Evolutionary conservation across 768 basidiomycete species (phyloP), one percentile per base, ranked within the genome.

Genomic region (Auriculariales sp.): DNA sequence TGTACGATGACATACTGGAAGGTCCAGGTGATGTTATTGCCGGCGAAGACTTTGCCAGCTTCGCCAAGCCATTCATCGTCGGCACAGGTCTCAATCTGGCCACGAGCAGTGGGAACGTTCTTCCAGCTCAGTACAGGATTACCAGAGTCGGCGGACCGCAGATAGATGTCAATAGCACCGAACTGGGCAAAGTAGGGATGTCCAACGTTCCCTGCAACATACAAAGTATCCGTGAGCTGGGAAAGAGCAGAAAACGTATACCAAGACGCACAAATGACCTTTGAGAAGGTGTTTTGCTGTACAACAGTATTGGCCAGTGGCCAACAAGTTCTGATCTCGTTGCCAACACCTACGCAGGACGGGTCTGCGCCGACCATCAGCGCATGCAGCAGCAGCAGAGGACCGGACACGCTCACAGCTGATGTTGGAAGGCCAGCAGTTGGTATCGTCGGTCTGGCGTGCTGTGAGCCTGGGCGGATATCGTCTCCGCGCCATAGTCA

Each of bases 1-100:
- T 75, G 72, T n/a, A 79, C 81, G 56, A 93, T 71, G 47, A 88
- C 71, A 73, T 82, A 93, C 65, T 72, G 90, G 57, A 75, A 91
- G 0, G 82, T 79, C 64, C 75, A 88, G 7, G 74, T 67, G 45
- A 75, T 64, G 53, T 81, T 75, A 15, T 65, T 56, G 34, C 73
- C 73, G 42, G 71, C 60, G 49, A 59, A 62, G 25, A 66, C 73
- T 2, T 63, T 55, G 27, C 79, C 83, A 24, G 71, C 62, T 1
- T 56, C 30, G 28, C 81, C 83, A 62, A 78, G 89, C 85, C 84
- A 90, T 14, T 69, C 60, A 61, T 92, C 89, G 59, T 89, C 73
- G 36, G 84, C 81, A 29, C 70, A 74, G 2, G 75, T 63, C 28
- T 67, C 69, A 35, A 71, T 58, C 53, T 65, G 49, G 24, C 88